Conservation (phyloP, 108 stramenopile genomes). For the Cyclostephanos tholiformis region DNA sequence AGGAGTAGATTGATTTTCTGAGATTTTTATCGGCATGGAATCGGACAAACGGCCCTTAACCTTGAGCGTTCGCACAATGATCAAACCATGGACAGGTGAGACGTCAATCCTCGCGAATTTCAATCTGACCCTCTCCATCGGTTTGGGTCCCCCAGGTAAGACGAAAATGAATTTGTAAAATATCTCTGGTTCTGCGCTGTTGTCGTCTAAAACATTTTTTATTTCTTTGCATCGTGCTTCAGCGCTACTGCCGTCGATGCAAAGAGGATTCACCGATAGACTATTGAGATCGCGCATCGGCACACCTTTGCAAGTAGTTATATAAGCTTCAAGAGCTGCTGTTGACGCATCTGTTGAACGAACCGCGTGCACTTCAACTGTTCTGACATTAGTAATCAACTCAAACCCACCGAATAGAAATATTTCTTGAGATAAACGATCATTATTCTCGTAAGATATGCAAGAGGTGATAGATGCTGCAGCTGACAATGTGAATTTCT, state of each 20-base stretch:
- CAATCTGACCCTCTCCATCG: slow-evolving; percentile 29
- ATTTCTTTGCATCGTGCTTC: neutral
- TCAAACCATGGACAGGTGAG: slow-evolving; percentile 1
- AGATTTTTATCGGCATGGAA: slow-evolving; percentile 4
- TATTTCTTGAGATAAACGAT: neutral
- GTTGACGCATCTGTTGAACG: slow-evolving; percentile 3
- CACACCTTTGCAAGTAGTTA: slow-evolving; percentile 49
- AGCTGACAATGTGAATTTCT: neutral
- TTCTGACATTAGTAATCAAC: slow-evolving; percentile 32
- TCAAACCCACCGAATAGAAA: slow-evolving; percentile 51
- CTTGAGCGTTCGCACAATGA: slow-evolving; percentile 37
- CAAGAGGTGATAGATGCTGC: slow-evolving; percentile 16
- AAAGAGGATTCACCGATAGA: neutral
- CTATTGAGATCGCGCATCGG: slow-evolving; percentile 29
- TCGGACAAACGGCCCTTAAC: slow-evolving; percentile 35
- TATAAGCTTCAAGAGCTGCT: slow-evolving; percentile 22
- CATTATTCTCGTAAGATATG: neutral
- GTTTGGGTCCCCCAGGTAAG: slow-evolving; percentile 43
- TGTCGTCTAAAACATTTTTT: neutral
- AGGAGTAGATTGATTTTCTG: neutral
- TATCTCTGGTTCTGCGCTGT: neutral
- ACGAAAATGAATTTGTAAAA: slow-evolving; percentile 44
- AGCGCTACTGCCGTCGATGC: slow-evolving; percentile 4
- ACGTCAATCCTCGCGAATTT: slow-evolving; percentile 12
- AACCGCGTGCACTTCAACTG: slow-evolving; percentile 30